Base-by-base conservation (phyloP, 1,284 basidiomycete species). In the Phylloboletellus chloephorus region DNA sequence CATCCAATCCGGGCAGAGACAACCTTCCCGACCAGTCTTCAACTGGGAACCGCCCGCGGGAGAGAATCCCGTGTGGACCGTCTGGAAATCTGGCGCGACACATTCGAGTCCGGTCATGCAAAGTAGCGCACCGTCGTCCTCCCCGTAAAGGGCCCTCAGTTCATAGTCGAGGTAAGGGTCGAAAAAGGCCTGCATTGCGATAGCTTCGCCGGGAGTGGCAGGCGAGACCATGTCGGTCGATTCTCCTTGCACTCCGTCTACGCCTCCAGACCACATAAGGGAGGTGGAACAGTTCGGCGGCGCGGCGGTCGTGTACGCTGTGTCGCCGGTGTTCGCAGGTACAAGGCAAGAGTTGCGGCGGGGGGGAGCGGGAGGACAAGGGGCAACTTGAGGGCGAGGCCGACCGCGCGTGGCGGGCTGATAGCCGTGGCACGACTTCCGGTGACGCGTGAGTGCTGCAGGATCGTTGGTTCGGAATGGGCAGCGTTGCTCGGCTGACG, bases 1-100 rank as follows among this genome's bases (percentile, higher is more conserved):
- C 56, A 57, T 54, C 54, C 54, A 59, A n/a, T 57, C 52, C 4
- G 54, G 49, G 16, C 56, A 57, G 8, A 61, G 40, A 31, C 49
- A 55, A 11, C 36, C 51, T 5, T 38, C 45, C 3, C 34, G 46
- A 12, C 22, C 37, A 1, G 25, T 43, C 5, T 13, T 26, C 16
- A 5, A 3, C 11, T 42, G 20, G 25, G 31, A 15, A 17, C 6
- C 2, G 6, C 16, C 32, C 16, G 13, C 16, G 4, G 23, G 19
- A 3, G 17, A 11, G 12, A 39, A 5, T 8, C 29, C 28, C 29
- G 36, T 15, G 8, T n/a, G 9, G 3, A 16, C 31, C 11, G 2
- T 23, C 4, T 5, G 30, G 7, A 33, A n/a, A 15, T 34, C 11
- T n/a, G 32, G 22, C 4, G 23, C 35, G 8, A 17, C 7, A 12